Evolutionary conservation across 2,329 filamentous ascomycete species (phyloP), one percentile per base, ranked within the genome.

Genomic region (Trichoderma citrinoviride): DNA sequence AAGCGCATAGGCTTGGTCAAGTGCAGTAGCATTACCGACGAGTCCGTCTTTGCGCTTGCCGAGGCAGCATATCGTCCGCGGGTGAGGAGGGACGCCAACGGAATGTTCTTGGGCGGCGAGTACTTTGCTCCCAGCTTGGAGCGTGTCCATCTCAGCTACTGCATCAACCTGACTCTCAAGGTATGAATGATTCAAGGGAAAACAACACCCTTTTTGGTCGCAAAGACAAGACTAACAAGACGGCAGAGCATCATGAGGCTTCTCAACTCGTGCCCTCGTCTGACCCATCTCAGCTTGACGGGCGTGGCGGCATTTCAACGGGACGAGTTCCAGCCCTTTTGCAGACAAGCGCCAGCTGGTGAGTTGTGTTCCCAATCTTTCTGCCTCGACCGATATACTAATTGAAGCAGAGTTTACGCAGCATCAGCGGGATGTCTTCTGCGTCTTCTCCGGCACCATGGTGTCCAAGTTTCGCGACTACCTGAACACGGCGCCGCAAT

Each of bases 1-100:
- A 93, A 97, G 80, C 85, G 95, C 43, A 97, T 99, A 67, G 95
- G 95, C 0, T 80, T 99, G 61, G 95, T 99, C 61, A 99, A 99
- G 77, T 99, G 95, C 73, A 87, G 87, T 67, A 87, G 85, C 64
- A 97, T 99, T 70, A 97, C 95, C 0, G 92, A 99, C 74, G 85
- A 87, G 29, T 97, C 93, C 70, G 96, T 99, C 61, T 83, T 90
- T 68, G 91, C 92, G 21, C 82, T 98, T 69, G 93, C 94, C 7
- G 87, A 88, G 69, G 87, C 90, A 2, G 89, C 86, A 66, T 82
- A 82, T 55, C 81, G 83, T 17, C 77, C 80, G 8, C 77, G 83
- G 5, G 77, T 80, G 19, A 79, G 82, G 23, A 78, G 82, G 65
- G 83, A 85, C 66, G 75, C 77, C 58, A 80, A 77, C 12, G 83